Conservation (phyloP, 2,329 filamentous ascomycete species). For the Pestalotiopsis sp. region DNA sequence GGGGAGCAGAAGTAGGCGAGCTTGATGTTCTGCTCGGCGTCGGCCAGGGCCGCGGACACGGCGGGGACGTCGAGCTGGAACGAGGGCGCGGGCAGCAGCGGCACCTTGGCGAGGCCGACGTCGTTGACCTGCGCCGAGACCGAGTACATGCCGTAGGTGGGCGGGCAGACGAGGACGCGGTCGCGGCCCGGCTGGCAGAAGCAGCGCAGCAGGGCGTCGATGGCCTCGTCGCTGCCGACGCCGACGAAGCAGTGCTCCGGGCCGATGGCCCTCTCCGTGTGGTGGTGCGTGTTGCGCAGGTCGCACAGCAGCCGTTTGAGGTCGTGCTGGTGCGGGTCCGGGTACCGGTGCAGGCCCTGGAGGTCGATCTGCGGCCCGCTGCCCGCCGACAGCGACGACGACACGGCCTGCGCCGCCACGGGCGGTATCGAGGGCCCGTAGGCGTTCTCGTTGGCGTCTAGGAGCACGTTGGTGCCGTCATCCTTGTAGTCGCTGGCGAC, state of each 20-base stretch:
- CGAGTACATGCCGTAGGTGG: constrained; percentile 97
- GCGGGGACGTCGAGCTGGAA: constrained; percentile 75
- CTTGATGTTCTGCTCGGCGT: constrained; percentile 66
- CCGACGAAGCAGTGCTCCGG: constrained; percentile 91
- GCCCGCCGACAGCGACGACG: constrained; percentile 37
- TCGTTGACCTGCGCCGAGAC: constrained; percentile 96
- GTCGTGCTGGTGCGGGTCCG: constrained; percentile 88
- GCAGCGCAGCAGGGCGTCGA: constrained; percentile 89
- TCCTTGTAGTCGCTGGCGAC: constrained; percentile 91
- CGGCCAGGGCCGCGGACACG: constrained; percentile 66
- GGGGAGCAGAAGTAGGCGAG: constrained; percentile 91
- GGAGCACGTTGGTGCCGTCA: constrained; percentile 90
- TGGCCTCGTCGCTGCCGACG: constrained; percentile 94
- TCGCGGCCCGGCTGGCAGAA: constrained; percentile 89
- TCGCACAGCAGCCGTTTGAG: constrained; percentile 87
- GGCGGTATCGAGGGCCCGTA: constrained; percentile 78
- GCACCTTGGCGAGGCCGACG: constrained; percentile 82
- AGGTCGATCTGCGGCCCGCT: constrained; percentile 69
- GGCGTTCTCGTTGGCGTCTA: constrained; percentile 98
- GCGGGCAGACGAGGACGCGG: constrained; percentile 91
- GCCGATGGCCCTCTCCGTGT: constrained; percentile 72
- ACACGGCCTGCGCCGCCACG: constrained; percentile 39
- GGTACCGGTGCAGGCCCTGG: constrained; percentile 86
- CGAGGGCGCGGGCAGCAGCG: constrained; percentile 68
- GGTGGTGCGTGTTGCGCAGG: constrained; percentile 81